These are phyloP conservation scores for Pestalotiopsis fici DNA, from an alignment of 2,329 filamentous ascomycete species.

Conservation along the genomic window DNA sequence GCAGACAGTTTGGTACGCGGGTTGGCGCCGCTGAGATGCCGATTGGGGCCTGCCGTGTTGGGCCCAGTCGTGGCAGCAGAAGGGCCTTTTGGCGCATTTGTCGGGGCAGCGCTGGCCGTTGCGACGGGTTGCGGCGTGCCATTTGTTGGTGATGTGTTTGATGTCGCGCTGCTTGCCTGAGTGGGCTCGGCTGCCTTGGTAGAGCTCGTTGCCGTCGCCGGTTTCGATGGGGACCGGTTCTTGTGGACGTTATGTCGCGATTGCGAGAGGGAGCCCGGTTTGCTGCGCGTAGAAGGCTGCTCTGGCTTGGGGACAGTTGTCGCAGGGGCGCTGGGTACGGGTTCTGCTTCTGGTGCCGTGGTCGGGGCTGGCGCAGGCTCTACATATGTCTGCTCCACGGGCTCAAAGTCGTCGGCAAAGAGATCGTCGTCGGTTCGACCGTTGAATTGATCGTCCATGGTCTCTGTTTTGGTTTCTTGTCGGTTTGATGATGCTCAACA, in stretches of 20 bases:
- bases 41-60: slow-evolving; percentile 38
- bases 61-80: slow-evolving; percentile 23
- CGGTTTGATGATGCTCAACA: background rate
- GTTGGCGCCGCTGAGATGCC: slow-evolving; percentile 56
- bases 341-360: slow-evolving; percentile 7
- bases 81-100: slow-evolving; percentile 1
- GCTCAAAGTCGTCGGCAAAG: slow-evolving; percentile 64
- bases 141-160: background rate
- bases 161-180: slow-evolving; percentile 7
- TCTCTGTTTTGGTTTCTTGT: background rate
- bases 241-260: slow-evolving; percentile 12
- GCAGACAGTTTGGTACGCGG: slow-evolving; percentile 63
- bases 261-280: slow-evolving; percentile 9
- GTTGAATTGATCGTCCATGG: slow-evolving; percentile 63
- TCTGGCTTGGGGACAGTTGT: slow-evolving; percentile 8
- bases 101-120: slow-evolving; percentile 12
- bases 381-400: slow-evolving; percentile 39
- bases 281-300: slow-evolving; percentile 1
- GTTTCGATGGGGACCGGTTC: slow-evolving; percentile 10
- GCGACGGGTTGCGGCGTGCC: slow-evolving; percentile 9
- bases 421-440: slow-evolving; percentile 64
- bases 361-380: slow-evolving; percentile 6
- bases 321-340: background rate
- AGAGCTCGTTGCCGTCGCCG: background rate
- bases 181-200: slow-evolving; percentile 10